Percentiles rank a stretch among this genome's conserved stretches.
These are phyloP conservation scores for Penicillium nucicola DNA, from an alignment of 495 filamentous ascomycete genomes.

Conservation along the genomic window DNA sequence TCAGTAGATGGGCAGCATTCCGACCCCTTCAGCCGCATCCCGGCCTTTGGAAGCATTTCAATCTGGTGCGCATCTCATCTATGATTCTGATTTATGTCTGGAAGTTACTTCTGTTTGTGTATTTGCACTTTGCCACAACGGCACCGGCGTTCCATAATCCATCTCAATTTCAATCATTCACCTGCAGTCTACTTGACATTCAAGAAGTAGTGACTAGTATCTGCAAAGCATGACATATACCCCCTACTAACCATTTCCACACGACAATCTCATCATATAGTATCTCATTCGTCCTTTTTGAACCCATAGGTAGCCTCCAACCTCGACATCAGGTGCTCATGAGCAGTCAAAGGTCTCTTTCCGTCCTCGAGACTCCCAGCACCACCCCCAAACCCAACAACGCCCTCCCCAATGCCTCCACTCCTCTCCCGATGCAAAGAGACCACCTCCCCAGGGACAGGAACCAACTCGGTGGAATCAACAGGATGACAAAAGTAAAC, in stretches of 20 bases:
- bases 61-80: constrained; percentile 14
- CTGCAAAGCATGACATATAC: too few species aligned
- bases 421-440: constrained; percentile 32
- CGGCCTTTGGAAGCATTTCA: constrained; percentile 13
- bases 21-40: constrained; percentile 1
- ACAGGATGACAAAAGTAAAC: constrained; percentile 91
- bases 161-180: neutral
- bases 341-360: constrained; percentile 69
- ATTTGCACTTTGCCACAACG: constrained; percentile 7
- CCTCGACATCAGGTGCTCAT: constrained; percentile 74
- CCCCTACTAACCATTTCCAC: too few species aligned
- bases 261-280: too few species aligned
- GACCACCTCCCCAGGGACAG: constrained; percentile 70
- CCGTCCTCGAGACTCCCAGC: constrained; percentile 40
- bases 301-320: constrained; percentile 73
- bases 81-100: constrained; percentile 19
- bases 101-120: constrained; percentile 1
- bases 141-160: constrained; percentile 7
- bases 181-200: constrained; percentile 4
- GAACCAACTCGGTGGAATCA: constrained; percentile 62
- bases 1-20: constrained; percentile 25
- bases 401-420: constrained; percentile 14
- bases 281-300: constrained; percentile 22
- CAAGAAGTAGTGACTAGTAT: neutral
- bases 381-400: constrained; percentile 43